Evolutionary conservation across 306 rosid genomes (phyloP).

Genomic region (Inga oerstediana): DNA sequence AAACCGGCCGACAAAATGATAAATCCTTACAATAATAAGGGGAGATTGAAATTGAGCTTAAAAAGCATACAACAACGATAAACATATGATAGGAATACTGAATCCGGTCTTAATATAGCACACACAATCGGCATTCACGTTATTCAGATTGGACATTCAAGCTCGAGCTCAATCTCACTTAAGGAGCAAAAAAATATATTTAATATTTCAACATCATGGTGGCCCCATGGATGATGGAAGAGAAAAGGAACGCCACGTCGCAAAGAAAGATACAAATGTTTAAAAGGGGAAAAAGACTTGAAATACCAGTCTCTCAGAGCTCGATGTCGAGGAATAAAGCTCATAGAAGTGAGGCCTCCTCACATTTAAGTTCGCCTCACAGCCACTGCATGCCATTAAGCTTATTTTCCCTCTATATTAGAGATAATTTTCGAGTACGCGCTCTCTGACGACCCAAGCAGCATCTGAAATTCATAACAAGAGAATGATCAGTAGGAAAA

Average conservation of each 20-base stretch:
- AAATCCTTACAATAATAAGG: not conserved
- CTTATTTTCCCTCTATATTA: constrained; percentile 13
- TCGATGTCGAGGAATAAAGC: constrained; percentile 59
- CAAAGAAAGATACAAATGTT: not conserved
- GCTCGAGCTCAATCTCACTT: not conserved
- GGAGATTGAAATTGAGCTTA: not conserved
- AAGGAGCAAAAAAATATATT: not conserved
- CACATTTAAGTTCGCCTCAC: constrained; percentile 46
- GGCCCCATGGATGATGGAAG: not conserved
- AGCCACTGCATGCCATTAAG: constrained; percentile 53
- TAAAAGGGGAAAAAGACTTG: not conserved
- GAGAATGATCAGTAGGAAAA: constrained; percentile 14
- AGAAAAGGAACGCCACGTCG: not conserved
- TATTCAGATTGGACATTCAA: not conserved
- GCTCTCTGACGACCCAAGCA: constrained; percentile 33
- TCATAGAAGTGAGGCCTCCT: constrained; percentile 79
- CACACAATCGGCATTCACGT: not conserved
- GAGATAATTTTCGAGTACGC: constrained; percentile 18
- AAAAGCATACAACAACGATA: not conserved
- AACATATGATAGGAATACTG: not conserved
- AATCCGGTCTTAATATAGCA: not conserved
- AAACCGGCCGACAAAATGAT: not conserved
- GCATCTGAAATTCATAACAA: constrained; percentile 11
- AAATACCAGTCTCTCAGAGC: constrained; percentile 68
- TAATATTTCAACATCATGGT: not conserved